Conservation (phyloP, 192 early-diverging fungal genomes). For the Podila horticola region DNA sequence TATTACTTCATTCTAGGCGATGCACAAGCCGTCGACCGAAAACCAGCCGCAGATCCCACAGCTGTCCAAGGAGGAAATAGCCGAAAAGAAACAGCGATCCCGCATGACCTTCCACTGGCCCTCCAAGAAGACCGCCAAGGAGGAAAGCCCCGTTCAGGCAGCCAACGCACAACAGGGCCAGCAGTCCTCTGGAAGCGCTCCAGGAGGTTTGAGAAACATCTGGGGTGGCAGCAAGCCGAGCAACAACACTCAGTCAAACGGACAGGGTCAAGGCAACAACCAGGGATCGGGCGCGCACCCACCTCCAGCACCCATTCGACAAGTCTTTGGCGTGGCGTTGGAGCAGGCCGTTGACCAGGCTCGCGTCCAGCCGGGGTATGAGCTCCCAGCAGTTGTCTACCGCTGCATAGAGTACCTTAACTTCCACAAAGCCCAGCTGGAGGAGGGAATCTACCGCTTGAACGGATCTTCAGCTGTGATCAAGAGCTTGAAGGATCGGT, state of each 20-base stretch:
- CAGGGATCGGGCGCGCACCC: constrained; percentile 6
- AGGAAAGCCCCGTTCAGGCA: constrained; percentile 4
- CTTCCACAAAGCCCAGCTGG: constrained; percentile 83
- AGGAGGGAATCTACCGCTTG: constrained; percentile 96
- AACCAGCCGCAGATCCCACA: constrained; percentile 2
- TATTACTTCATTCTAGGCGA: not conserved
- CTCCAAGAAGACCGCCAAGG: constrained; percentile 27
- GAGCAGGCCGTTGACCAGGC: constrained; percentile 83
- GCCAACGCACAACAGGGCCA: constrained; percentile 15
- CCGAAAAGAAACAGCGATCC: constrained; percentile 45
- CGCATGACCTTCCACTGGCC: constrained; percentile 48
- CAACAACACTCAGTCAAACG: not conserved
- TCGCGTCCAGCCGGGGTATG: constrained; percentile 78
- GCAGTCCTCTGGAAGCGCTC: not conserved
- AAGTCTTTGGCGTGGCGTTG: constrained; percentile 88
- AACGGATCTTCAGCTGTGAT: constrained; percentile 82
- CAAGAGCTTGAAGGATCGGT: constrained; percentile 79
- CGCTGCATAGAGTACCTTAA: constrained; percentile 98
- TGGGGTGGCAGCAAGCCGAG: not conserved
- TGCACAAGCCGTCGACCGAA: constrained; percentile 13
- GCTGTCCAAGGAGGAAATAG: constrained; percentile 11
- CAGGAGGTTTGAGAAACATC: not conserved
- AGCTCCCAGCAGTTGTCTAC: constrained; percentile 93
- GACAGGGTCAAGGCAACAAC: not conserved
- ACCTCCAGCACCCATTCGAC: constrained; percentile 12